Base-by-base conservation (phyloP, 1,139 yeast genomes). In the Eremothecium gossypii region DNA sequence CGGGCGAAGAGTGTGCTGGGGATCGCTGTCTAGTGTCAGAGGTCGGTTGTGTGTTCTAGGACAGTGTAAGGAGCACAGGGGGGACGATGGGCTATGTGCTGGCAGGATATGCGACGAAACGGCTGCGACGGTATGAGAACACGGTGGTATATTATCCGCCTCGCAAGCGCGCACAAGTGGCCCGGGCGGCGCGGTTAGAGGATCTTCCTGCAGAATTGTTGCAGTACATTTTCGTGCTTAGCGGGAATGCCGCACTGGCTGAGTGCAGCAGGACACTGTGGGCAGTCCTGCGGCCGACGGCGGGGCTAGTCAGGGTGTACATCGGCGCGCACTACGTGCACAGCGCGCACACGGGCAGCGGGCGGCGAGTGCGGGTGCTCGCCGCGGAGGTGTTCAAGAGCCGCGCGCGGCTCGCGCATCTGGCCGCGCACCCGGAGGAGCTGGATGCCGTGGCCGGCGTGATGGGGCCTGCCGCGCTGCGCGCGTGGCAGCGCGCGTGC, bases 121-220 rank as follows among this genome's bases (percentile, higher is more conserved):
- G 40, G 36, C 27, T 39, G 33, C 28, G 41, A 38, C 14, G 28
- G 4, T 36, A 27, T 23, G 37, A 31, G n/a, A 27, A 37, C n/a
- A 34, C 27, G 14, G 29, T 23, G n/a, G 37, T 34, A 14, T 34
- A 34, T 14, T 34, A 34, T 34, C 29, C 37, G 27, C 37, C 37
- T 3, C 11, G n/a, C 13, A 37, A 28, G 23, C 37, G 32, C 42
- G 30, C 9, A n/a, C 4, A 28, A 11, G 8, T n/a, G 26, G 4
- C 28, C 11, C 27, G 27, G 20, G 30, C 26, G 12, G n/a, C 17
- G 36, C 12, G n/a, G 30, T 17, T 34, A 3, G 37, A 46, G n/a
- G 44, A 41, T 12, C 41, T 54, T 7, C 56, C 57, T 5, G 28
- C 34, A 7, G 58, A 54, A 33, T 29, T 54, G 9, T 34, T 54